These are phyloP conservation scores for Staphylotrichum longicolle DNA, from an alignment of 495 filamentous ascomycete species.

Conservation along the genomic window DNA sequence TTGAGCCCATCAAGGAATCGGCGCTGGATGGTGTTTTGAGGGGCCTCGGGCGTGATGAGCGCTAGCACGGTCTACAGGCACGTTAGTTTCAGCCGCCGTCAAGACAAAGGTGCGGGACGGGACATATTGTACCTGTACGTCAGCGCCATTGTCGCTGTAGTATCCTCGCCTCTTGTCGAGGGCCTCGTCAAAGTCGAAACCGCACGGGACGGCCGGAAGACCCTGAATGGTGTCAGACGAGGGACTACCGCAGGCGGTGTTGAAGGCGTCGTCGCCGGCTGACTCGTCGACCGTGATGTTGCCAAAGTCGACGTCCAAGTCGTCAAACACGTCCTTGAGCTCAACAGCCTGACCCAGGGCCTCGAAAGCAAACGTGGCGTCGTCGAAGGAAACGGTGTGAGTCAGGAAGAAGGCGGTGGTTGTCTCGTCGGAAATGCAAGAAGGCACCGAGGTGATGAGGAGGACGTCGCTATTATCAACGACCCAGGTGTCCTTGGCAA, in stretches of 20 bases:
- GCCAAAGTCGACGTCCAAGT: constrained; percentile 19
- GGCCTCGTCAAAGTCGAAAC: constrained; percentile 18
- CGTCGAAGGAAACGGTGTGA: constrained; percentile 9
- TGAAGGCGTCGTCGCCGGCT: not conserved
- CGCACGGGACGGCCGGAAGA: constrained; percentile 21
- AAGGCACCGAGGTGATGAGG: constrained; percentile 17
- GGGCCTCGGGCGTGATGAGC: not conserved
- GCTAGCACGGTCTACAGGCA: not conserved
- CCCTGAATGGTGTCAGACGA: constrained; percentile 12
- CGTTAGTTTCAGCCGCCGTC: too few species aligned
- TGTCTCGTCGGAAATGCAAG: constrained; percentile 8
- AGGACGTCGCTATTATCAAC: not conserved
- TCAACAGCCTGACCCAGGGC: constrained; percentile 12
- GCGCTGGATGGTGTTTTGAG: not conserved
- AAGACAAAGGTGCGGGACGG: too few species aligned
- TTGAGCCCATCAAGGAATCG: not conserved
- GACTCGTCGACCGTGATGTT: not conserved
- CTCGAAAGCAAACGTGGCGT: not conserved
- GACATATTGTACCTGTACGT: not conserved
- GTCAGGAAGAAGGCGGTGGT: constrained; percentile 23
- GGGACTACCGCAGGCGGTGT: constrained; percentile 11
- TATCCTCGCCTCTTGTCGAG: constrained; percentile 21
- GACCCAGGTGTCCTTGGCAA: constrained; percentile 13
- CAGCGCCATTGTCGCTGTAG: constrained; percentile 8
- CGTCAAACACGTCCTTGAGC: constrained; percentile 16